These are phyloP conservation scores for Lipomyces chichibuensis DNA, from an alignment of 805 yeast species.

Conservation along the genomic window DNA sequence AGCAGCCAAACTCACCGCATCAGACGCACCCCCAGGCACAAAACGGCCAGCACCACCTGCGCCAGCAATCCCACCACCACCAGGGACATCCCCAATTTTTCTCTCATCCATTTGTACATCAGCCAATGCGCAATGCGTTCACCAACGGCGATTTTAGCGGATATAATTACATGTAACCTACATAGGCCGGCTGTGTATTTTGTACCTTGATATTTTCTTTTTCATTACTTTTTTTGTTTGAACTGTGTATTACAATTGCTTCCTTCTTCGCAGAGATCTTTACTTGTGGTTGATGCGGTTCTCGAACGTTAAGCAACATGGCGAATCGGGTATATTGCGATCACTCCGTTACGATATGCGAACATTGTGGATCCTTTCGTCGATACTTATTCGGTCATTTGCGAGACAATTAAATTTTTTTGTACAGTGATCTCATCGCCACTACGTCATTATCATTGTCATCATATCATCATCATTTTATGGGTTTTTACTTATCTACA, in stretches of 20 bases:
- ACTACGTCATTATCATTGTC: neutral
- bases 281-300: neutral
- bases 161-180: conserved; percentile 22
- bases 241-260: neutral
- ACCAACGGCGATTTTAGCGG: conserved; percentile 15
- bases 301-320: neutral
- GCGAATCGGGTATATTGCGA: neutral
- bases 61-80: conserved; percentile 7
- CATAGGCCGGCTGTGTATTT: neutral
- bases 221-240: neutral
- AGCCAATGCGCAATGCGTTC: conserved; percentile 6
- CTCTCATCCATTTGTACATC: conserved; percentile 5
- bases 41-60: conserved; percentile 6
- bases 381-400: neutral
- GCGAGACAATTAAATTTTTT: neutral
- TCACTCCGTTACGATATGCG: neutral
- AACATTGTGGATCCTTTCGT: neutral
- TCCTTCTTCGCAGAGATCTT: neutral
- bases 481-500: neutral
- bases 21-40: neutral
- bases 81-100: conserved; percentile 13
- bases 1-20: neutral
- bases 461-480: neutral
- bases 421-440: conserved; percentile 1
- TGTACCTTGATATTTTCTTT: neutral